These are phyloP conservation scores for Beauveria medogensis DNA, from an alignment of 2,329 filamentous ascomycete species.

Conservation along the genomic window DNA sequence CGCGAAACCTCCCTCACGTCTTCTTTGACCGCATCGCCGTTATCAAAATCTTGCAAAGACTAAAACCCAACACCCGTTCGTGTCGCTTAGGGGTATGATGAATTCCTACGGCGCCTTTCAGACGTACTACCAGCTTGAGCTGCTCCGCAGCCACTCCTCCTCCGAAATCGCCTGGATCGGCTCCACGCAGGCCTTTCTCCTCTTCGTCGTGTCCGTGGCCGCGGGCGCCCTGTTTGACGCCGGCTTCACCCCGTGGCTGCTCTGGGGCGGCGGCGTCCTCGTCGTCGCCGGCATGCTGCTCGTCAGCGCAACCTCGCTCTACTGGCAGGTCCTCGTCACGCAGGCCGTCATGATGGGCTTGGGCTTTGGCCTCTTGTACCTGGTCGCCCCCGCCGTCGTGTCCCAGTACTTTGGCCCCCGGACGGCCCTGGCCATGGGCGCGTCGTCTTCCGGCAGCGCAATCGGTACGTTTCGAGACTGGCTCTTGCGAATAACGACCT, in stretches of 20 bases:
- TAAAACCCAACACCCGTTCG: not conserved
- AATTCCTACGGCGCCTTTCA: conserved; percentile 45
- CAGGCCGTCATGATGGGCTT: conserved; percentile 28
- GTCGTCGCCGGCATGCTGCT: conserved; percentile 46
- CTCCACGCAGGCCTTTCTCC: conserved; percentile 26
- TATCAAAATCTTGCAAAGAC: not conserved
- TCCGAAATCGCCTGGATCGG: conserved; percentile 28
- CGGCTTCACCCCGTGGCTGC: conserved; percentile 24
- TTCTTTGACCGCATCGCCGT: not conserved
- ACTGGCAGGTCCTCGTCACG: conserved; percentile 25
- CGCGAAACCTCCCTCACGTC: no score
- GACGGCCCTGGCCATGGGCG: conserved; percentile 31
- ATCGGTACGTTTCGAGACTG: conserved; percentile 16
- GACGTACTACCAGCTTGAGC: conserved; percentile 37
- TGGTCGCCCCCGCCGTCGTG: conserved; percentile 30
- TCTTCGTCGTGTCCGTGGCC: conserved; percentile 27
- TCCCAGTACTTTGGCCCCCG: conserved; percentile 30
- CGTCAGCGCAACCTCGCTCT: conserved; percentile 34
- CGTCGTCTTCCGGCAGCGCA: conserved; percentile 29
- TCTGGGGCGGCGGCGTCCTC: conserved; percentile 28
- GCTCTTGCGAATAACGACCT: not conserved
- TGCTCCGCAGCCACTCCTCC: conserved; percentile 23
- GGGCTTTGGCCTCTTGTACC: conserved; percentile 31
- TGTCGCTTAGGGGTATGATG: not conserved
- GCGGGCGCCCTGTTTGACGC: conserved; percentile 30